Conservation (phyloP, 202 grass and related monocot species). For the Bolboschoenoplectus hybrid region DNA sequence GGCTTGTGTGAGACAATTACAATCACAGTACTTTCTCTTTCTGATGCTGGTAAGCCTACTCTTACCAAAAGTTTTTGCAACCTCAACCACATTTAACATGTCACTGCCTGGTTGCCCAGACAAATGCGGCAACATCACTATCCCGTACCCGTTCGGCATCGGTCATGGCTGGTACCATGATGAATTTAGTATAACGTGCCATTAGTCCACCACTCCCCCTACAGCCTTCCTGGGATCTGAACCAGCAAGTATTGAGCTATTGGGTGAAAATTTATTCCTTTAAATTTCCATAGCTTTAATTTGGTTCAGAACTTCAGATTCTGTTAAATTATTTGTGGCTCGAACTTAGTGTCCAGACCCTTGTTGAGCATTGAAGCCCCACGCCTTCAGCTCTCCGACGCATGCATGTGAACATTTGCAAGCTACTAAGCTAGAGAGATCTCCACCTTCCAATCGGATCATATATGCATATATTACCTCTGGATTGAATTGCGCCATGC, state of each 20-base stretch:
- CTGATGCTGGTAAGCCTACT: constrained; percentile 29
- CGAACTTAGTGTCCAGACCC: too few species aligned
- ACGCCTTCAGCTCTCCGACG: too few species aligned
- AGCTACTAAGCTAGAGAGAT: too few species aligned
- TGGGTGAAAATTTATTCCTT: too few species aligned
- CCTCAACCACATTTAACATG: constrained; percentile 10
- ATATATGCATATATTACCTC: too few species aligned
- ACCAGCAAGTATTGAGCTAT: background rate
- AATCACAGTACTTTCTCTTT: constrained; percentile 4
- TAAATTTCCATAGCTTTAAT: too few species aligned
- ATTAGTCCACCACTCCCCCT: constrained; percentile 39
- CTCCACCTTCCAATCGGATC: too few species aligned
- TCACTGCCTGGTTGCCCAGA: constrained; percentile 47
- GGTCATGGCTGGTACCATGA: constrained; percentile 2
- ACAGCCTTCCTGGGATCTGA: constrained; percentile 16
- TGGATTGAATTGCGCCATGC: too few species aligned
- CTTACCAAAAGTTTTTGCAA: background rate
- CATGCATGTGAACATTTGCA: too few species aligned
- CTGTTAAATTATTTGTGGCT: too few species aligned
- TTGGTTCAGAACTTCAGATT: too few species aligned
- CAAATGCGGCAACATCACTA: constrained; percentile 52
- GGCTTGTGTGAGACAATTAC: background rate
- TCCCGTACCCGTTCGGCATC: constrained; percentile 67
- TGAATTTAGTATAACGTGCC: constrained; percentile 51
- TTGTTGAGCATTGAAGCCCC: too few species aligned